Percentiles rank a stretch among this genome's conserved stretches.
These are phyloP conservation scores for Penicillium atrosanguineum DNA, from an alignment of 495 filamentous ascomycete species.

Conservation along the genomic window DNA sequence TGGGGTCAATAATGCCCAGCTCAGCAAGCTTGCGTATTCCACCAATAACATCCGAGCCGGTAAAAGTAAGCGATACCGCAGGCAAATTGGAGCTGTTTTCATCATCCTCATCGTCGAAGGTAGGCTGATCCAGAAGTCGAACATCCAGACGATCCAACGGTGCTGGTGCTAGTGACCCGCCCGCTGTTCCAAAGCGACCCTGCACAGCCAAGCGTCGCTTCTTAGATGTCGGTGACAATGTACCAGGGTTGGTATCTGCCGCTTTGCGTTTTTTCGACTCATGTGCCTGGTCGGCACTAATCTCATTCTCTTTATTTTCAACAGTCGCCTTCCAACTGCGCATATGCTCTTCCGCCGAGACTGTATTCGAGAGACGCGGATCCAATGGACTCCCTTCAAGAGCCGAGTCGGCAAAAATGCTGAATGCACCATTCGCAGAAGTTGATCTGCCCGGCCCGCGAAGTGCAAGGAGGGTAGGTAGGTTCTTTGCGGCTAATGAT, in stretches of 20 bases:
- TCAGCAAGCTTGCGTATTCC: slow-evolving; percentile 76
- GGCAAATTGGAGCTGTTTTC: slow-evolving; percentile 10
- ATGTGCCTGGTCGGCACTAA: slow-evolving; percentile 27
- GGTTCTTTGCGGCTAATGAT: slow-evolving; percentile 62
- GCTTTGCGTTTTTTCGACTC: slow-evolving; percentile 15
- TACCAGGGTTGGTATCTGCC: slow-evolving; percentile 37
- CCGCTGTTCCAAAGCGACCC: slow-evolving; percentile 47
- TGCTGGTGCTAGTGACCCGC: slow-evolving; percentile 24
- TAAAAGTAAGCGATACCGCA: slow-evolving; percentile 60
- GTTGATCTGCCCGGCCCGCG: slow-evolving; percentile 66
- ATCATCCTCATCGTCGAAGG: slow-evolving; percentile 18
- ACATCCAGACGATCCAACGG: slow-evolving; percentile 33
- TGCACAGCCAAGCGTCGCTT: slow-evolving; percentile 57
- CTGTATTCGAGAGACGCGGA: slow-evolving; percentile 40
- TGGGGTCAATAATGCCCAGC: slow-evolving; percentile 66
- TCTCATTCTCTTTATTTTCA: slow-evolving; percentile 27
- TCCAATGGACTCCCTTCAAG: slow-evolving; percentile 58
- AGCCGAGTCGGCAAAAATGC: slow-evolving; percentile 67
- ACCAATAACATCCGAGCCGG: slow-evolving; percentile 76
- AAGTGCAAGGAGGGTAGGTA: slow-evolving; percentile 61
- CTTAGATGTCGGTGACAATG: slow-evolving; percentile 56
- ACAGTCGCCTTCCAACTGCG: slow-evolving; percentile 10
- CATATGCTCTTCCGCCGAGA: slow-evolving; percentile 41
- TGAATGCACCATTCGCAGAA: slow-evolving; percentile 71
- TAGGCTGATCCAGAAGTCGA: slow-evolving; percentile 31